Evolutionary conservation across 2,329 filamentous ascomycete genomes (phyloP).

Genomic region (Hypocreales sp.): DNA sequence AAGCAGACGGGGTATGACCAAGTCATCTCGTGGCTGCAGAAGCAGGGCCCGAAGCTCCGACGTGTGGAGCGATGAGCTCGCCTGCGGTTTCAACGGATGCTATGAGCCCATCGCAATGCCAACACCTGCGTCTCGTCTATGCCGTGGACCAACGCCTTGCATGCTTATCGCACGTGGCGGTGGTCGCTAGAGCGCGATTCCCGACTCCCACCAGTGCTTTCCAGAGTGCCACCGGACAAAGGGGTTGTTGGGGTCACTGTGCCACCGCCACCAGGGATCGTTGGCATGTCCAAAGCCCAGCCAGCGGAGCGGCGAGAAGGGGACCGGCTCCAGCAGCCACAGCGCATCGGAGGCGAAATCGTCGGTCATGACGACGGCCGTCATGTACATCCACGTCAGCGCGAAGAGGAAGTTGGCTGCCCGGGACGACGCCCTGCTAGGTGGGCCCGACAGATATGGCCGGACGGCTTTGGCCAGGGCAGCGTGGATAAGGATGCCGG

Average conservation of each 20-base stretch:
- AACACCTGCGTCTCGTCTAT: too few relatives aligned
- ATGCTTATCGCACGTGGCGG: neutral
- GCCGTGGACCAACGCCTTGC: too few relatives aligned
- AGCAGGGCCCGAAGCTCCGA: constrained; percentile 24
- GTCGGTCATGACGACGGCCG: constrained; percentile 50
- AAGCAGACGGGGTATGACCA: constrained; percentile 55
- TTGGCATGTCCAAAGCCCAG: constrained; percentile 46
- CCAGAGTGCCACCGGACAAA: constrained; percentile 42
- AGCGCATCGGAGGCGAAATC: constrained; percentile 61
- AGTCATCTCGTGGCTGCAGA: constrained; percentile 54
- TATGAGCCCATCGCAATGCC: too few relatives aligned
- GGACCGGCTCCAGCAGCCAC: constrained; percentile 74
- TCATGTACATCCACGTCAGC: constrained; percentile 51
- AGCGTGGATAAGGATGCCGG: constrained; percentile 49
- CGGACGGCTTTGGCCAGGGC: constrained; percentile 16
- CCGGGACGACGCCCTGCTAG: constrained; percentile 32
- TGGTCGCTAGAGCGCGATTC: constrained; percentile 14
- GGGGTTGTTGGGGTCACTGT: constrained; percentile 29
- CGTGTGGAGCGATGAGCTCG: too few relatives aligned
- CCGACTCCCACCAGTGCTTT: constrained; percentile 42
- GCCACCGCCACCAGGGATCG: constrained; percentile 56
- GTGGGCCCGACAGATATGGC: too few relatives aligned
- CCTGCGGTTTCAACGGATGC: too few relatives aligned
- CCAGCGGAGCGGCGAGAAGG: constrained; percentile 53
- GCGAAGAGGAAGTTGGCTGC: constrained; percentile 46